phyloP scores from a whole-genome alignment of 805 yeast species.

The Groenewaldozyma tartarivorans region DNA sequence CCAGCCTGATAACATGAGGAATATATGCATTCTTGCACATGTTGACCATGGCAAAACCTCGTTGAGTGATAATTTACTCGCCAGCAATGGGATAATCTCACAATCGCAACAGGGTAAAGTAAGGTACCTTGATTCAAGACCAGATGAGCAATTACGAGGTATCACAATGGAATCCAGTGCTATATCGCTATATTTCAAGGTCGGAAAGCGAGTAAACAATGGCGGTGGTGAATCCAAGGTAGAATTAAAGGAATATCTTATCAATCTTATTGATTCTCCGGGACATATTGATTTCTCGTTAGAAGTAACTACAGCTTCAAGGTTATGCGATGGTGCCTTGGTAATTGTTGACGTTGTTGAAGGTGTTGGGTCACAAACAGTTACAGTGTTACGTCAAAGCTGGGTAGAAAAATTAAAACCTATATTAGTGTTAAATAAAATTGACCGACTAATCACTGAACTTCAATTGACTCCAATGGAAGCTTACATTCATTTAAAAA shows the following conservation, averaged over 20 bases:
- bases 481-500: constrained; percentile 71
- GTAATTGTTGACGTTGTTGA: constrained; percentile 94
- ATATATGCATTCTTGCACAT: constrained; percentile 93
- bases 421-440: constrained; percentile 77
- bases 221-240: constrained; percentile 20
- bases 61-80: constrained; percentile 79
- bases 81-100: constrained; percentile 94
- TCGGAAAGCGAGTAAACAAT: constrained; percentile 34
- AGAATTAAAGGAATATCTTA: constrained; percentile 68
- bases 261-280: constrained; percentile 93
- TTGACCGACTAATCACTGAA: constrained; percentile 78
- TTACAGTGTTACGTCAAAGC: constrained; percentile 87
- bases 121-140: constrained; percentile 83
- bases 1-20: constrained; percentile 63
- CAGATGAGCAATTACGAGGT: constrained; percentile 92
- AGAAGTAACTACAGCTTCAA: constrained; percentile 92
- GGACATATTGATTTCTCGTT: constrained; percentile 98
- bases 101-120: constrained; percentile 93
- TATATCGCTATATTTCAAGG: constrained; percentile 80
- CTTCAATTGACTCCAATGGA: constrained; percentile 74
- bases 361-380: constrained; percentile 97
- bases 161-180: constrained; percentile 98
- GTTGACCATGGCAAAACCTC: constrained; percentile 99
- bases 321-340: constrained; percentile 94
- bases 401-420: constrained; percentile 92